Percentiles rank a stretch among this genome's conserved stretches.
Evolutionary conservation across 768 basidiomycete genomes (phyloP).

Genomic region (Termitomyces sp.): DNA sequence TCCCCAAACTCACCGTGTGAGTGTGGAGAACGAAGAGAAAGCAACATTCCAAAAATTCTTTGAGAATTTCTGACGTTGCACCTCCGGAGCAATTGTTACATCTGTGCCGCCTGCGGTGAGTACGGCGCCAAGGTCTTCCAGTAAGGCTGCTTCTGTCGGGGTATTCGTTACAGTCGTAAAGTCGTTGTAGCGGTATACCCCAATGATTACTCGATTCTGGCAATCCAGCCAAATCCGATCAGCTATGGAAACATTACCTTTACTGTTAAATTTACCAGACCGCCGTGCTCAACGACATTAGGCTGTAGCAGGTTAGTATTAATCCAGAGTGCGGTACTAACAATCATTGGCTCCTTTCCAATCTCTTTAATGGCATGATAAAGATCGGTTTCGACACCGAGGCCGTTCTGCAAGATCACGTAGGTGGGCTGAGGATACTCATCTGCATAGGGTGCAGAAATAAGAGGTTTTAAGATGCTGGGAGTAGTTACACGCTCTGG

Average conservation of each 20-base stretch:
- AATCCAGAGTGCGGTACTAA: slow-evolving; percentile 52
- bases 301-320: slow-evolving; percentile 40
- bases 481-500: slow-evolving; percentile 61
- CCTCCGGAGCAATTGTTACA: slow-evolving; percentile 44
- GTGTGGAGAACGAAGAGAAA: slow-evolving; percentile 46
- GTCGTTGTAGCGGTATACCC: slow-evolving; percentile 47
- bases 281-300: slow-evolving; percentile 44
- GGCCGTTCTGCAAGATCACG: slow-evolving; percentile 65
- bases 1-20: slow-evolving; percentile 30
- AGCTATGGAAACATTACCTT: neutral
- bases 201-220: slow-evolving; percentile 47
- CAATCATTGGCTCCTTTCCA: slow-evolving; percentile 41
- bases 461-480: slow-evolving; percentile 46
- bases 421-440: slow-evolving; percentile 48
- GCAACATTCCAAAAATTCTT: slow-evolving; percentile 65
- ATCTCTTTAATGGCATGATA: slow-evolving; percentile 44
- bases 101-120: slow-evolving; percentile 43
- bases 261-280: slow-evolving; percentile 34
- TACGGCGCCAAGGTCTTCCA: slow-evolving; percentile 39
- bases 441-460: slow-evolving; percentile 42
- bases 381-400: slow-evolving; percentile 64
- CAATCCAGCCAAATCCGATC: neutral
- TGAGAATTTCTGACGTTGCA: slow-evolving; percentile 54
- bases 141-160: slow-evolving; percentile 30
- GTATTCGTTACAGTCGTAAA: slow-evolving; percentile 35